These are phyloP conservation scores for Leccinum sublutescens DNA, from an alignment of 768 basidiomycete species.

Conservation along the genomic window DNA sequence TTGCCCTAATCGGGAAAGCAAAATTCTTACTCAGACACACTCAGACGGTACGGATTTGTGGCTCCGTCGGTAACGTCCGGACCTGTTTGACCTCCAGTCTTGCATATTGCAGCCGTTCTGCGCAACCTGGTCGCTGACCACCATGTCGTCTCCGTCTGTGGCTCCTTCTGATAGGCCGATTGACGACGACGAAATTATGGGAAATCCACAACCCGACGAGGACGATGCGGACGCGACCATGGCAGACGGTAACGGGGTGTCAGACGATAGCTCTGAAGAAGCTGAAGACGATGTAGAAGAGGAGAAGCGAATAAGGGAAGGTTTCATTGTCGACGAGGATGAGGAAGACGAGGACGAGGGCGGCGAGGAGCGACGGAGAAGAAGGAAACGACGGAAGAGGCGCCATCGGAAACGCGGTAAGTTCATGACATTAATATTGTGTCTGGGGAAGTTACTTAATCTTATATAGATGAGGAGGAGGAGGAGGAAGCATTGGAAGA, in stretches of 20 bases:
- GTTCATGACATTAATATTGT: constrained; percentile 16
- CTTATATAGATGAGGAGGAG: constrained; percentile 36
- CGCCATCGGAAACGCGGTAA: constrained; percentile 56
- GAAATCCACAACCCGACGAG: constrained; percentile 45
- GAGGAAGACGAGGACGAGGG: constrained; percentile 82
- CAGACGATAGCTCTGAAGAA: constrained; percentile 87
- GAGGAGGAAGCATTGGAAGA: constrained; percentile 77
- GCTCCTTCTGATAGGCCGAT: constrained; percentile 34
- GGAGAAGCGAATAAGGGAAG: constrained; percentile 72
- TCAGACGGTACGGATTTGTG: constrained; percentile 12
- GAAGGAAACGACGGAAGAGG: constrained; percentile 66
- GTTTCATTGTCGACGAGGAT: constrained; percentile 92
- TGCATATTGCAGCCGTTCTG: background rate
- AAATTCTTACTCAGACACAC: background rate
- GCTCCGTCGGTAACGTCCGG: constrained; percentile 29
- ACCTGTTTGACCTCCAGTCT: constrained; percentile 4
- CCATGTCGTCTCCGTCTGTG: constrained; percentile 56
- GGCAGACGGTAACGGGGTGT: constrained; percentile 44
- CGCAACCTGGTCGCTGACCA: constrained; percentile 26
- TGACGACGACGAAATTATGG: constrained; percentile 64
- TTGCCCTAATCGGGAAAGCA: background rate
- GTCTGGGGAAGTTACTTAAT: constrained; percentile 9
- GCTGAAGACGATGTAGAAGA: constrained; percentile 92
- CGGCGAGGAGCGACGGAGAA: constrained; percentile 53
- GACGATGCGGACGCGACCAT: constrained; percentile 55